Base-by-base conservation (phyloP, 805 yeast species). In the Pichia scutulata region DNA sequence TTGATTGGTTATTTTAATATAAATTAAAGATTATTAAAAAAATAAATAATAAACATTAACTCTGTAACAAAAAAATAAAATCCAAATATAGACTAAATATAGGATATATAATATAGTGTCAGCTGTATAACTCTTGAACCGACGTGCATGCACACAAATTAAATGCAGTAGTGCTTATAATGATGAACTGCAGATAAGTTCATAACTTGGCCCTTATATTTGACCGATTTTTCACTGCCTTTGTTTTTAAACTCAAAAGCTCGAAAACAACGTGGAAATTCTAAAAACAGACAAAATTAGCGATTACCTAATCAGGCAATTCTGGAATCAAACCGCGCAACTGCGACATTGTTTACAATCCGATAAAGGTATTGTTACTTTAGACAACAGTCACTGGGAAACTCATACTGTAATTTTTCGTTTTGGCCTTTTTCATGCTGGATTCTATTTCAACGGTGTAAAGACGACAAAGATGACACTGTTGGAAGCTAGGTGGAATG, bases 401-500 rank as follows among this genome's bases (percentile, higher is more conserved):
- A 22, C 39, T 22, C 37, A 54, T 39, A 1, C 18, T 30, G 7
- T 16, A 8, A 19, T 46, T 28, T 19, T 48, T 52, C 6, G 36
- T 39, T n/a, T 48, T 55, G 13, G 54, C 49, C 22, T 50, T 55
- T 25, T 50, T 52, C 1, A 39, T 41, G 3, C 19, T n/a, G 21
- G 55, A 16, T 41, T 55, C 57, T 9, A 55, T 13, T 10, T 49
- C 54, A 7, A 54, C 39, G 39, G 42, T 47, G 43, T 57, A 57
- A 10, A 46, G 41, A 36, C 60, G 48, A n/a, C 46, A 21, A 4
- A 57, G 24, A n/a, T 50, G 46, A 39, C 60, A 57, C 12, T 49
- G 47, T 39, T 56, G 57, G 19, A 57, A 57, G 18, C 51, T 50
- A 22, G 57, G 59, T 1, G 48, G 26, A 2, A 57, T 42, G 19